Evolutionary conservation across 352 stramenopile genomes (phyloP).

Genomic region (Pythium angustatum): DNA sequence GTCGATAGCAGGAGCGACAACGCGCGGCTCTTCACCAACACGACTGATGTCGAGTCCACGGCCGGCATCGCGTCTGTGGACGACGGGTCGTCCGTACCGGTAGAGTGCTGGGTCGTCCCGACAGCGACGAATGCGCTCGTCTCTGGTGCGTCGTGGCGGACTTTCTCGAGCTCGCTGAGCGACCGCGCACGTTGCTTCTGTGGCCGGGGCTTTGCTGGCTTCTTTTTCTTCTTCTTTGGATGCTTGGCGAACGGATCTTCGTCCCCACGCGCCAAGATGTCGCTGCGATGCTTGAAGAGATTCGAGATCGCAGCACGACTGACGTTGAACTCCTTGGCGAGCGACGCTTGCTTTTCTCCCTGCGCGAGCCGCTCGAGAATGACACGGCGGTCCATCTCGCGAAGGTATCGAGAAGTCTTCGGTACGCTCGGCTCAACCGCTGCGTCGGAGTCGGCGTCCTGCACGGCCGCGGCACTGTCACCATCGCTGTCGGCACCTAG

Average conservation of each 20-base stretch:
- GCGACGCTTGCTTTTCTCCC: conserved; percentile 47
- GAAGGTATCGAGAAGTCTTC: conserved; percentile 29
- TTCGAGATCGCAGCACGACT: conserved; percentile 64
- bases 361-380: conserved; percentile 44
- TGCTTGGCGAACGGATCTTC: conserved; percentile 52
- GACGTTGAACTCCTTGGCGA: conserved; percentile 61
- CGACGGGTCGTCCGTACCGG: no score
- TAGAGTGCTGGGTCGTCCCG: no score
- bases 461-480: not conserved
- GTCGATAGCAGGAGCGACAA: conserved; percentile 11
- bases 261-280: conserved; percentile 39
- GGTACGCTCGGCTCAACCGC: not conserved
- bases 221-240: conserved; percentile 54
- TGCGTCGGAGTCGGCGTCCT: not conserved
- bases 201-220: conserved; percentile 9
- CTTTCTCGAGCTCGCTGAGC: not conserved
- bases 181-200: not conserved
- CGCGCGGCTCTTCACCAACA: not conserved
- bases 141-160: no score
- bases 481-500: no score
- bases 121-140: no score
- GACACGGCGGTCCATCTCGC: conserved; percentile 50
- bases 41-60: not conserved
- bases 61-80: no score
- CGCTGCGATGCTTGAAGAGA: conserved; percentile 48